Percentiles rank a stretch among this genome's conserved stretches.
Conservation (phyloP, 1,284 basidiomycete genomes). For the Malassezia arunalokei region DNA sequence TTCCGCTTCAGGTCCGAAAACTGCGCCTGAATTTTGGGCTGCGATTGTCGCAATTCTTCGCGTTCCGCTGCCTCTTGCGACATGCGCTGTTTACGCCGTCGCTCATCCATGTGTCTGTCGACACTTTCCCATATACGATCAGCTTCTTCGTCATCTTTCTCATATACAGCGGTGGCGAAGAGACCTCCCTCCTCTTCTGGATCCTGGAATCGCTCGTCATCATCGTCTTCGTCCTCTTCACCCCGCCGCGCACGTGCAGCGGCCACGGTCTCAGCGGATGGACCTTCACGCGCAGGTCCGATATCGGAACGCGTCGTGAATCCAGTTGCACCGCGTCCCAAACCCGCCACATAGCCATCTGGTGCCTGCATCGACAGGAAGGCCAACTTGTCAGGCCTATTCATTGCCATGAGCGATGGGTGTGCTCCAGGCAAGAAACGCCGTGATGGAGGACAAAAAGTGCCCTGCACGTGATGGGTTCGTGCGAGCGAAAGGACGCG, state of each 20-base stretch:
- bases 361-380: slow-evolving; percentile 41
- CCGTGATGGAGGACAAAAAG: neutral
- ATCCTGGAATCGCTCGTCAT: slow-evolving; percentile 81
- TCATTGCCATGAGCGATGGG: slow-evolving; percentile 16
- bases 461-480: slow-evolving; percentile 2
- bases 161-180: slow-evolving; percentile 89
- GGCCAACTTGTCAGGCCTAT: slow-evolving; percentile 34
- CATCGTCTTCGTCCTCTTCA: slow-evolving; percentile 52
- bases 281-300: slow-evolving; percentile 87
- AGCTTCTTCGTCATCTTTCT: slow-evolving; percentile 93
- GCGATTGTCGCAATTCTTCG: slow-evolving; percentile 61
- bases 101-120: slow-evolving; percentile 76
- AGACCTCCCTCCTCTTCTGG: slow-evolving; percentile 94
- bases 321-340: slow-evolving; percentile 61
- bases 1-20: slow-evolving; percentile 91
- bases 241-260: slow-evolving; percentile 43
- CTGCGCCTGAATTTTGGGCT: slow-evolving; percentile 79
- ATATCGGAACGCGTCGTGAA: slow-evolving; percentile 99
- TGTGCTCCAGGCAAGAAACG: neutral
- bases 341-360: slow-evolving; percentile 42
- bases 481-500: neutral
- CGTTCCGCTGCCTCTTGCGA: slow-evolving; percentile 62
- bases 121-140: slow-evolving; percentile 86
- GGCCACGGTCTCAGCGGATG: slow-evolving; percentile 76
- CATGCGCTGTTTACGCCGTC: slow-evolving; percentile 69